Evolutionary conservation across 106 monocot genomes (phyloP).

Genomic region (Dendrobium catenatum): DNA sequence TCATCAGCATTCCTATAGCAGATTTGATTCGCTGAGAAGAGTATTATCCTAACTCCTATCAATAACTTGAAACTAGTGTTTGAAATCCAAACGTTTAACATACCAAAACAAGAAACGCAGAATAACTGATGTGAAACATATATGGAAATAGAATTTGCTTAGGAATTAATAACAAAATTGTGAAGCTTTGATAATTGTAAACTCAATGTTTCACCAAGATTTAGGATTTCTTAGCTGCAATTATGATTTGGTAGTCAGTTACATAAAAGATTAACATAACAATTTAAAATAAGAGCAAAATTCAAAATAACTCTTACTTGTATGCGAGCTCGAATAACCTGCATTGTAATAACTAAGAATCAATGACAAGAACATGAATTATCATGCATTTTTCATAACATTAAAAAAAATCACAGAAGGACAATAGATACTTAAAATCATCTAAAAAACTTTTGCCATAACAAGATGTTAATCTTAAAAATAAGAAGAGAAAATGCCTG

Average conservation of each 20-base stretch:
- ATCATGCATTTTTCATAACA: neutral
- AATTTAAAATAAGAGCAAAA: no score
- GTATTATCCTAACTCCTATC: neutral
- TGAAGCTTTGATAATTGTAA: no score
- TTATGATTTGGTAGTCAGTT: no score
- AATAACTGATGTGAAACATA: no score
- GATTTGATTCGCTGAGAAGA: neutral
- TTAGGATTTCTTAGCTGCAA: no score
- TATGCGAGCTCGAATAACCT: constrained; percentile 93
- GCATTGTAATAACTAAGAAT: constrained; percentile 14
- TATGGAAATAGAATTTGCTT: no score
- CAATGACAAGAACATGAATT: neutral
- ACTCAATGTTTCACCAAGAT: no score
- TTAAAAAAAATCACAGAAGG: neutral
- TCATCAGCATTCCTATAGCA: neutral
- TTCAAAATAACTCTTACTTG: constrained; percentile 37
- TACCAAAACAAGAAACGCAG: neutral
- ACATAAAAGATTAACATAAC: no score
- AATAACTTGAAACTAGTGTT: neutral
- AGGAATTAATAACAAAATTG: no score
- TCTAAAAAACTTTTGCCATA: neutral
- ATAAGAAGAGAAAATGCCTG: constrained; percentile 37
- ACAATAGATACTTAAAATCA: neutral
- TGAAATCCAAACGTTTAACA: neutral
- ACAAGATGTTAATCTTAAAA: neutral